Conservation (phyloP, 2,329 filamentous ascomycete species). For the Leptographium flavum region DNA sequence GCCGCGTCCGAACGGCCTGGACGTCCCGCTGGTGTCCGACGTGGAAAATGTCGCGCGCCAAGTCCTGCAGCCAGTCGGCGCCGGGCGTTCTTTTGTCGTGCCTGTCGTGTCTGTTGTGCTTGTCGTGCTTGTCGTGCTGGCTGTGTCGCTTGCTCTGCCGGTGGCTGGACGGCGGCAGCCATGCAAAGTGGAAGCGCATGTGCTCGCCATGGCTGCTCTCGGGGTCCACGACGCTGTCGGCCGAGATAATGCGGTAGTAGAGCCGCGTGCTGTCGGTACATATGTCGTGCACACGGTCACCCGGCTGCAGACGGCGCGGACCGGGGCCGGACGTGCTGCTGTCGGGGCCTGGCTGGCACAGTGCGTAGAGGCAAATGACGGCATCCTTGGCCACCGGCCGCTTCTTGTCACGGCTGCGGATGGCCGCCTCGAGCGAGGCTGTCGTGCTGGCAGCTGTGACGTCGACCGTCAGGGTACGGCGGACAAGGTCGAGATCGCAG, state of each 20-base stretch:
- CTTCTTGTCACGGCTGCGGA: not conserved
- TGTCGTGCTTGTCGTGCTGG: no score
- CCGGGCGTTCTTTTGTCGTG: not conserved
- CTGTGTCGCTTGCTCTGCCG: no score
- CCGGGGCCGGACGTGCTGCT: not conserved
- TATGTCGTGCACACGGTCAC: not conserved
- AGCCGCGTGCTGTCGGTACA: not conserved
- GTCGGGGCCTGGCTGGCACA: not conserved
- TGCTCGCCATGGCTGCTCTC: not conserved
- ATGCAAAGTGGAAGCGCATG: not conserved
- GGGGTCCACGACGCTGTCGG: not conserved
- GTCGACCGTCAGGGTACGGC: not conserved
- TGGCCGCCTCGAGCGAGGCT: not conserved
- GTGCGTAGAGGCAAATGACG: not conserved
- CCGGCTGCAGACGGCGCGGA: not conserved
- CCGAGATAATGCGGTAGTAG: not conserved
- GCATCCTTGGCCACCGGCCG: not conserved
- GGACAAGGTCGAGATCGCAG: not conserved
- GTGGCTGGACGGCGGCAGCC: not conserved
- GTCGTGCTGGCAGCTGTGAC: not conserved
- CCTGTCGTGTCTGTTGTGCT: no score
- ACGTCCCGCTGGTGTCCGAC: not conserved
- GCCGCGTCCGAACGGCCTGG: not conserved
- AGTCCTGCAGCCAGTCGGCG: not conserved
- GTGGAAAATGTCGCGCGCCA: not conserved